A percentile compares a stretch with the other conserved stretches of the same genome.
phyloP scores from a whole-genome alignment of 345 rosid genomes.

The Hirschfeldia incana region DNA sequence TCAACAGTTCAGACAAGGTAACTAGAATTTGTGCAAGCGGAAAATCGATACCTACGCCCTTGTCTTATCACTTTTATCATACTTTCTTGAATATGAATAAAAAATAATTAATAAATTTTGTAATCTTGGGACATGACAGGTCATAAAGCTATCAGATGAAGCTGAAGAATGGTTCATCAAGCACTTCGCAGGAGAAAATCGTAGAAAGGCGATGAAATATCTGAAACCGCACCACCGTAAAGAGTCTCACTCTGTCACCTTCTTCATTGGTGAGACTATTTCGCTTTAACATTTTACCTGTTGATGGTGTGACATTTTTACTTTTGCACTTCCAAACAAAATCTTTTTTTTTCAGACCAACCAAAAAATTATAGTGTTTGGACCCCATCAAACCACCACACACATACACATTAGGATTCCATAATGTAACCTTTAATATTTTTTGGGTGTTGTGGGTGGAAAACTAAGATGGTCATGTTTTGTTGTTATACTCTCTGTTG shows the following conservation, averaged over 20 bases:
- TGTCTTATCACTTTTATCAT: slow-evolving; percentile 25
- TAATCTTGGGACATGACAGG: slow-evolving; percentile 59
- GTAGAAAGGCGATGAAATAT: slow-evolving; percentile 87
- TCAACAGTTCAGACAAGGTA: slow-evolving; percentile 95
- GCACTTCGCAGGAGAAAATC: slow-evolving; percentile 82
- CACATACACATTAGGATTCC: slow-evolving; percentile 39
- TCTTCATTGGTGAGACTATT: slow-evolving; percentile 77
- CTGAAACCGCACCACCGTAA: slow-evolving; percentile 77
- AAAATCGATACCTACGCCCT: slow-evolving; percentile 29
- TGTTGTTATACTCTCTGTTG: slow-evolving; percentile 40
- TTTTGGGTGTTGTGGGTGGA: slow-evolving; percentile 44
- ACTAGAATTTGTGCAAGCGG: slow-evolving; percentile 29
- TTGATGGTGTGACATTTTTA: slow-evolving; percentile 27
- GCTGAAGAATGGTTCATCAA: slow-evolving; percentile 82
- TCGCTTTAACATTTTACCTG: slow-evolving; percentile 1
- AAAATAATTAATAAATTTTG: background rate
- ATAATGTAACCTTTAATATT: slow-evolving; percentile 27
- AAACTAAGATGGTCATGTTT: slow-evolving; percentile 48
- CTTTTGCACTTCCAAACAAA: slow-evolving; percentile 21
- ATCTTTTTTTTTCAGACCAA: background rate
- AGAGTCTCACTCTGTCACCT: slow-evolving; percentile 86
- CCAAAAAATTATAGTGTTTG: slow-evolving; percentile 9
- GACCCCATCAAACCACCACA: slow-evolving; percentile 42
- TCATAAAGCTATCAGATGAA: slow-evolving; percentile 73
- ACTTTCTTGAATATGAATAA: slow-evolving; percentile 16